Conservation (phyloP, 1,284 basidiomycete species). For the Ustilago loliicola region DNA sequence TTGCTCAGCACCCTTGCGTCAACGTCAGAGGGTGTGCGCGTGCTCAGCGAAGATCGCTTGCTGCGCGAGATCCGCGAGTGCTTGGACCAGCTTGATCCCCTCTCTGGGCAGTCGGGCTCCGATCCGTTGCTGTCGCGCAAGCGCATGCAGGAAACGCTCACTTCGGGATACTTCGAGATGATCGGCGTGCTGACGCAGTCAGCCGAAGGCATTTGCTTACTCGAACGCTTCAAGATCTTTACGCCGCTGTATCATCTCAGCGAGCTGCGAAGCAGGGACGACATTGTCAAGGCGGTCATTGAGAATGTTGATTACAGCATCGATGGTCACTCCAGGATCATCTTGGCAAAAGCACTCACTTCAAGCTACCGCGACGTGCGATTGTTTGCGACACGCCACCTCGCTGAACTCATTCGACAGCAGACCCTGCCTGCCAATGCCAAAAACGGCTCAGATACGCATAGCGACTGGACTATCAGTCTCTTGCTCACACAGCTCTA, state of each 20-base stretch:
- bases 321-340: conserved; percentile 73
- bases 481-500: conserved; percentile 95
- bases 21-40: conserved; percentile 85
- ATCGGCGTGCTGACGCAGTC: conserved; percentile 88
- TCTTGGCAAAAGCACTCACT: conserved; percentile 88
- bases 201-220: conserved; percentile 85
- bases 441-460: conserved; percentile 30
- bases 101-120: conserved; percentile 69
- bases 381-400: conserved; percentile 86
- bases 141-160: conserved; percentile 84
- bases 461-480: conserved; percentile 62
- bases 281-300: conserved; percentile 89
- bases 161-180: conserved; percentile 95
- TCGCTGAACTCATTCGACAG: conserved; percentile 74
- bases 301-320: conserved; percentile 80
- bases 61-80: conserved; percentile 86
- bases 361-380: conserved; percentile 72
- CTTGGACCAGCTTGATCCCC: conserved; percentile 91
- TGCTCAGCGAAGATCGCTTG: conserved; percentile 88
- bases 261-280: conserved; percentile 89
- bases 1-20: conserved; percentile 85
- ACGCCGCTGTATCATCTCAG: conserved; percentile 94
- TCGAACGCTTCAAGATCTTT: conserved; percentile 93
- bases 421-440: conserved; percentile 30
- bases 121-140: conserved; percentile 87